Conservation (phyloP, 2,329 filamentous ascomycete species). For the Tolypocladium amazonense region DNA sequence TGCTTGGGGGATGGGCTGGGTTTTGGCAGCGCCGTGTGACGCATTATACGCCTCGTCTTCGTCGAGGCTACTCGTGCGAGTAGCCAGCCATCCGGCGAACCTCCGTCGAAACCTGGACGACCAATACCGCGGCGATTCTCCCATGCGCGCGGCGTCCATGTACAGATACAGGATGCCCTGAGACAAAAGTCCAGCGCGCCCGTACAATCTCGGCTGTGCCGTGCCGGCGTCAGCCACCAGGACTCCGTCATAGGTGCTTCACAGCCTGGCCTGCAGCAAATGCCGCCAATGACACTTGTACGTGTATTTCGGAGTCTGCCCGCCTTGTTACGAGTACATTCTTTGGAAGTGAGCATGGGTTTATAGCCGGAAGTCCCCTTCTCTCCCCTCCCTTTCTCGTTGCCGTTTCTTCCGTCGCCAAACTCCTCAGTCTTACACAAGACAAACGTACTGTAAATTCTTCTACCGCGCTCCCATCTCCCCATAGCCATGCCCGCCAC, state of each 20-base stretch:
- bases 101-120: too few species aligned
- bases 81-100: neutral
- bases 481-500: neutral
- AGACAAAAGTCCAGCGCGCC: neutral
- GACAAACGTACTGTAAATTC: too few species aligned
- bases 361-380: neutral
- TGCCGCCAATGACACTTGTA: neutral
- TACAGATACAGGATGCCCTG: neutral
- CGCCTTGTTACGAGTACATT: neutral
- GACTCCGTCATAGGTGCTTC: neutral
- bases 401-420: neutral
- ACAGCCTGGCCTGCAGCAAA: neutral
- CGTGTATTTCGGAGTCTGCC: neutral
- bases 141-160: neutral
- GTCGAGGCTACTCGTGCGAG: neutral
- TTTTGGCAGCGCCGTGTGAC: neutral
- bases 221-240: slow-evolving; percentile 2
- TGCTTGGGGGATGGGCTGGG: neutral
- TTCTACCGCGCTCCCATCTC: too few species aligned
- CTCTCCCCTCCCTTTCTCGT: slow-evolving; percentile 3
- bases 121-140: neutral
- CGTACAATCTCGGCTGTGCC: neutral
- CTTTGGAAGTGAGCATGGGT: neutral
- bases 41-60: neutral
- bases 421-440: neutral